phyloP scores from a whole-genome alignment of 768 basidiomycete genomes.

The Tylopilus cervinicoccineus region DNA sequence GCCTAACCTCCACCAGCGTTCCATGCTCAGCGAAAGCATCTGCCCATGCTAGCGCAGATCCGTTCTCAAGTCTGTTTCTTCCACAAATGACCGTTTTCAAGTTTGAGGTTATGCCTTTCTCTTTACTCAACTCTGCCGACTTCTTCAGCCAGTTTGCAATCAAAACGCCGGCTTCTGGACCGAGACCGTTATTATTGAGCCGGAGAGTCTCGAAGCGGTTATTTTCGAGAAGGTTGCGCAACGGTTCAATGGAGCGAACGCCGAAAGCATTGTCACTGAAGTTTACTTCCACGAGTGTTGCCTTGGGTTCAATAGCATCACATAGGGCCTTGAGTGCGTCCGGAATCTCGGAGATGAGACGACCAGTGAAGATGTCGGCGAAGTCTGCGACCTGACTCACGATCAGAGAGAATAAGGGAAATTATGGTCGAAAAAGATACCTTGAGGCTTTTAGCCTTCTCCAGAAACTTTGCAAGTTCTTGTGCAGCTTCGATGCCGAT shows the following conservation, averaged over 20 bases:
- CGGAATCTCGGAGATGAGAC: constrained; percentile 94
- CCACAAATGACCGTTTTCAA: constrained; percentile 86
- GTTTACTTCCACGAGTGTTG: constrained; percentile 81
- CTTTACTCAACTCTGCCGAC: constrained; percentile 66
- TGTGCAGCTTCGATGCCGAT: constrained; percentile 87
- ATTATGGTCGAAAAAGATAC: constrained; percentile 34
- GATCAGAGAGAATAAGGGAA: constrained; percentile 1
- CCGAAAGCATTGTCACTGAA: constrained; percentile 97
- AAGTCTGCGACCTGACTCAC: constrained; percentile 83
- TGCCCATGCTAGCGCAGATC: constrained; percentile 79
- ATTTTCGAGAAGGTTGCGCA: constrained; percentile 82
- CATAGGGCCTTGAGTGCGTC: constrained; percentile 84
- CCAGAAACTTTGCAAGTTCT: constrained; percentile 77
- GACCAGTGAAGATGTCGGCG: constrained; percentile 96
- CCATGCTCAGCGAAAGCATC: constrained; percentile 84
- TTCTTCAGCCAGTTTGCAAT: constrained; percentile 81
- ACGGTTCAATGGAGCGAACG: constrained; percentile 89
- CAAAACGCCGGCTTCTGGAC: constrained; percentile 80
- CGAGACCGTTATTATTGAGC: constrained; percentile 96
- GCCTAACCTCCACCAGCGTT: constrained; percentile 76
- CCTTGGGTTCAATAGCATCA: constrained; percentile 76
- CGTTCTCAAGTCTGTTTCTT: constrained; percentile 93
- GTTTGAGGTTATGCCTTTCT: constrained; percentile 64
- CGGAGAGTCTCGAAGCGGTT: constrained; percentile 80
- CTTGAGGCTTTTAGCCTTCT: constrained; percentile 63